Evolutionary conservation across 192 early-diverging fungal species (phyloP), one percentile per base, ranked within the genome.

Genomic region (Linnemannia schmuckeri): DNA sequence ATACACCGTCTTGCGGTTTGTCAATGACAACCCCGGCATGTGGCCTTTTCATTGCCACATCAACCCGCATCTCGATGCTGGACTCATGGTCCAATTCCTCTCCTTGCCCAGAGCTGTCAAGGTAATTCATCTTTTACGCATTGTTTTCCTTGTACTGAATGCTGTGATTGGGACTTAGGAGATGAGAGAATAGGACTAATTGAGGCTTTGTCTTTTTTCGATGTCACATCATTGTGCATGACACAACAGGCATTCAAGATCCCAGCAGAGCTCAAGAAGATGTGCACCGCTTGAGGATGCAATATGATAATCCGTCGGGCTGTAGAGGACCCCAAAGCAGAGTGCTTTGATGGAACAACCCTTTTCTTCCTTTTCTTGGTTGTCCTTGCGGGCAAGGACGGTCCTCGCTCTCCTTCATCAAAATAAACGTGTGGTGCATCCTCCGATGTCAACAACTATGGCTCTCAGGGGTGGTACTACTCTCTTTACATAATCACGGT

Each of bases 31-130:
- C 38, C 87, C 89, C 8, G 89, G 89, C 27, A 42, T 88, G 44
- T 90, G 89, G 87, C 44, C 71, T 6, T 82, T 90, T 41, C 89
- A 90, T 78, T 90, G 87, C 37, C 89, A 90, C 35, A 90, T 90
- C 35, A 81, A 89, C 18, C 78, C 89, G 41, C 91, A 92, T 52
- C 72, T 90, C 55, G 76, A 83, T 38, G 79, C 81, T 22, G 89
- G 89, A 7, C 83, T 90, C 35, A 47, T 78, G 42, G 27, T 82
- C 13, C 75, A 81, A 47, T 68, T 89, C 41, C 10, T 84, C 0
- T 42, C 42, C 6, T 37, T 72, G 20, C 78, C 71, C 1, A 63
- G 27, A 17, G 41, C 70, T 22, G 46, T 79, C 2, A 71, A 47
- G 38, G 55, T 80, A 66, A 33, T 0, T 15, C 7, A 66, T 30